Percentiles rank a stretch among this genome's conserved stretches.
These are phyloP conservation scores for Tetradesmus lagerheimii DNA, from an alignment of 139 green algal genomes.

Conservation along the genomic window DNA sequence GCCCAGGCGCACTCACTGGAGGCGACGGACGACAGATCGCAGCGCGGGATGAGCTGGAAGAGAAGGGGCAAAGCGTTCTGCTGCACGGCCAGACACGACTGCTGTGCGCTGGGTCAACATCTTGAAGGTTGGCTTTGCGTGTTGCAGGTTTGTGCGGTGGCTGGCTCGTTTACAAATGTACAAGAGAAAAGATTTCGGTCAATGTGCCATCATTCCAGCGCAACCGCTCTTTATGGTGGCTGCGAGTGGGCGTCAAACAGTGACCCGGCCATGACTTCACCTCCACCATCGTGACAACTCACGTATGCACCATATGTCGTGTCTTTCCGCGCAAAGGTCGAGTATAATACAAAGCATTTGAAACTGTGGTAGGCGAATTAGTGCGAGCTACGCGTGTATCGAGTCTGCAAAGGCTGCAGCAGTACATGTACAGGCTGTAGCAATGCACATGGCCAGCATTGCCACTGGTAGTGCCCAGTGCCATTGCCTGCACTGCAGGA, in stretches of 20 bases:
- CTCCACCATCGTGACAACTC: neutral
- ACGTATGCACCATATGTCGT: neutral
- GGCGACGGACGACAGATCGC: neutral
- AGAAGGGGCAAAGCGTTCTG: neutral
- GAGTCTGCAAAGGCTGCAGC: neutral
- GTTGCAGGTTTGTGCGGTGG: neutral
- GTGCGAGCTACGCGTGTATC: neutral
- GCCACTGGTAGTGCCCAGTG: too few relatives aligned
- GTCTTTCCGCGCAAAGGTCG: too few relatives aligned
- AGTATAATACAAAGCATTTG: too few relatives aligned
- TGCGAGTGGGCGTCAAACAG: neutral
- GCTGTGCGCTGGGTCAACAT: conserved; percentile 9
- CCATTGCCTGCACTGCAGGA: too few relatives aligned
- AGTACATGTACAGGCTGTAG: neutral
- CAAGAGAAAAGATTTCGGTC: too few relatives aligned
- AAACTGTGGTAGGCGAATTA: too few relatives aligned
- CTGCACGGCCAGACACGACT: neutral
- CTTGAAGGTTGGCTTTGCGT: neutral
- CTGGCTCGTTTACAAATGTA: neutral
- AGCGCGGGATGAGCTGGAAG: neutral
- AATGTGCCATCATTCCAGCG: neutral
- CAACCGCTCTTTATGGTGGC: neutral
- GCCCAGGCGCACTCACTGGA: neutral
- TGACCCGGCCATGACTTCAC: neutral
- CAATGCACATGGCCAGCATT: too few relatives aligned